Evolutionary conservation across 768 basidiomycete species (phyloP).

Genomic region (Mycena polygramma): DNA sequence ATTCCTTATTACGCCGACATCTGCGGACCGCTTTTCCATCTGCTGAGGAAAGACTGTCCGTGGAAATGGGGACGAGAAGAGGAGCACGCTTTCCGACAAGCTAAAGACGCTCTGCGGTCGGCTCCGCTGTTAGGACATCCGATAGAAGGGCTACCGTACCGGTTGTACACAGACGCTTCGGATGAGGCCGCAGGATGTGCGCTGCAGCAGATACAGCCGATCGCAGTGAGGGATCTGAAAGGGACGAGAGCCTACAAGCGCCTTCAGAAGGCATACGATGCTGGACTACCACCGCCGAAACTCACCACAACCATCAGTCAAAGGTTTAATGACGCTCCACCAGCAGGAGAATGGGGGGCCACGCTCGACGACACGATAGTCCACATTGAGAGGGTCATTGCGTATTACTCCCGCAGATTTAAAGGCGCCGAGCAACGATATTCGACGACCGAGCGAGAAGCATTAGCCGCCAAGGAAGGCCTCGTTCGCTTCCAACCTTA

Average conservation of each 20-base stretch:
- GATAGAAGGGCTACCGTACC: conserved; percentile 35
- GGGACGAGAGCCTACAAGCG: not conserved
- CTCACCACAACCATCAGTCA: not conserved
- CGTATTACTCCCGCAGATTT: not conserved
- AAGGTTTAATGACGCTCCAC: not conserved
- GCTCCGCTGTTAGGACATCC: conserved; percentile 44
- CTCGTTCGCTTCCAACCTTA: not conserved
- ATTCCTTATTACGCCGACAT: too few relatives aligned
- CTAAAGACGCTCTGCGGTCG: conserved; percentile 35
- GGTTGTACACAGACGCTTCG: conserved; percentile 6
- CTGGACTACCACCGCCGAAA: not conserved
- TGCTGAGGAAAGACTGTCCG: too few relatives aligned
- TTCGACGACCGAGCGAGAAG: not conserved
- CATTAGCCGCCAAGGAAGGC: not conserved
- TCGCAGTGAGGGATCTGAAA: not conserved
- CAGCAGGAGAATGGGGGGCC: not conserved
- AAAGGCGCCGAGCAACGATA: not conserved
- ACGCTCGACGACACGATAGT: not conserved
- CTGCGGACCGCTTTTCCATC: too few relatives aligned
- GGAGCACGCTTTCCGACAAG: not conserved
- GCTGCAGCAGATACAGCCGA: not conserved
- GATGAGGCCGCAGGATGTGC: not conserved
- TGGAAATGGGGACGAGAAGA: not conserved
- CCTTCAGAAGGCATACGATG: not conserved
- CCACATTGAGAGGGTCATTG: not conserved